Conservation (phyloP, 805 yeast genomes). For the Tetrapisispora arboricola region DNA sequence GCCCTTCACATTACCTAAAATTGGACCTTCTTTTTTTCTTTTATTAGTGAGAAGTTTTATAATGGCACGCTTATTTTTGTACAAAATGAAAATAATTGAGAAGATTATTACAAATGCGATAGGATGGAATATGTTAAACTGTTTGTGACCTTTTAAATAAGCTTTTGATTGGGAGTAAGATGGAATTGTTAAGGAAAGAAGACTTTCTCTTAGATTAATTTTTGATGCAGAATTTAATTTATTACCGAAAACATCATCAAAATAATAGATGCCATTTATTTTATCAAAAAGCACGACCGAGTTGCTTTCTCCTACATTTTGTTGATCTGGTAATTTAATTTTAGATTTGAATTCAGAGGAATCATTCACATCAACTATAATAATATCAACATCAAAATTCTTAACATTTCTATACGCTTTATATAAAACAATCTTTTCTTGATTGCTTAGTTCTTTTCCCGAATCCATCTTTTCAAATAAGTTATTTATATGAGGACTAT, state of each 20-base stretch:
- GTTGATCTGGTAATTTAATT: neutral
- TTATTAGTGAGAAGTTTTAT: neutral
- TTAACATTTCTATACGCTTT: neutral
- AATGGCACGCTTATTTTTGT: neutral
- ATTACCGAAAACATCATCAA: slow-evolving; percentile 29
- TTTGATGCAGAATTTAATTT: slow-evolving; percentile 12
- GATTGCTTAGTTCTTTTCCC: neutral
- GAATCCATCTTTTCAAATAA: neutral
- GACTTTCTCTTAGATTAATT: neutral
- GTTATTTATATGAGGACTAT: neutral
- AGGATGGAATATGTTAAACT: neutral
- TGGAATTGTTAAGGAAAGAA: neutral
- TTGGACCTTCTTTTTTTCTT: neutral
- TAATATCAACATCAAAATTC: neutral
- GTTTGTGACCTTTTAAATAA: neutral
- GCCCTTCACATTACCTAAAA: neutral
- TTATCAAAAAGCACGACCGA: slow-evolving; percentile 45
- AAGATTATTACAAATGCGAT: neutral
- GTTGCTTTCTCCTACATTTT: slow-evolving; percentile 33
- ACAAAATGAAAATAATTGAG: neutral
- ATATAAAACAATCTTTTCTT: neutral
- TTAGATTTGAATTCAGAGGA: neutral
- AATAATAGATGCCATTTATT: slow-evolving; percentile 28
- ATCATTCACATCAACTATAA: neutral
- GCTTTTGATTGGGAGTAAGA: neutral